These are phyloP conservation scores for Suillus alpinus DNA, from an alignment of 768 basidiomycete species.

Conservation along the genomic window DNA sequence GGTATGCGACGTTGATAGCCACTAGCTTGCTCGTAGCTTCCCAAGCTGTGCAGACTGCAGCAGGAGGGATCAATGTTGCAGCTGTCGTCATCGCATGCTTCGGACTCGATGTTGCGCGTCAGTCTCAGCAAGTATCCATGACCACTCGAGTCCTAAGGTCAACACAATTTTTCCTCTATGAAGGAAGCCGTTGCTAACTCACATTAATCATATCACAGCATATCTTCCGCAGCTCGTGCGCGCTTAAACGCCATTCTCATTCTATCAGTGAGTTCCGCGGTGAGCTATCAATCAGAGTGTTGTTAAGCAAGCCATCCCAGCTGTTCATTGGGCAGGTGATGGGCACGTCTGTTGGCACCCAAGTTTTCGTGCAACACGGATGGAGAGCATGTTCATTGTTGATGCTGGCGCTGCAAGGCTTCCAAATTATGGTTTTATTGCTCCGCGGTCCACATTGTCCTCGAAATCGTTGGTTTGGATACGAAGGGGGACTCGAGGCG, in stretches of 20 bases:
- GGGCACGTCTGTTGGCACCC: conserved; percentile 73
- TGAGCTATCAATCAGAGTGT: background rate
- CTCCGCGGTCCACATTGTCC: conserved; percentile 65
- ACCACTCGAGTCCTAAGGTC: conserved; percentile 59
- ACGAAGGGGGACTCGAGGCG: conserved; percentile 51
- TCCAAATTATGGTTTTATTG: conserved; percentile 55
- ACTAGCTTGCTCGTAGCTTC: conserved; percentile 46
- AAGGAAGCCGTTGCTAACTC: background rate
- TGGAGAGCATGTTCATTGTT: conserved; percentile 68
- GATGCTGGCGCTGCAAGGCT: conserved; percentile 55
- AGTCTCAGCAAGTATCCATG: conserved; percentile 68
- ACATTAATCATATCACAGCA: conserved; percentile 18
- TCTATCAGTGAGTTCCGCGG: conserved; percentile 48
- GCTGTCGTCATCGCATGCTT: conserved; percentile 70
- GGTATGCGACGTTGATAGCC: conserved; percentile 69
- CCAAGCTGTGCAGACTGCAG: conserved; percentile 64
- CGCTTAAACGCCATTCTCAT: conserved; percentile 77
- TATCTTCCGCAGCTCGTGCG: conserved; percentile 50
- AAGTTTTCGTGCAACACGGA: conserved; percentile 66
- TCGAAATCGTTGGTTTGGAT: conserved; percentile 56
- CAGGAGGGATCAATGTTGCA: conserved; percentile 65
- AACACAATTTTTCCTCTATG: conserved; percentile 12
- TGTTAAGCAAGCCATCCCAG: conserved; percentile 15
- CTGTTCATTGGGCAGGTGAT: conserved; percentile 80
- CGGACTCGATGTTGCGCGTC: conserved; percentile 72